These are phyloP conservation scores for Candida broadrunensis DNA, from an alignment of 805 yeast genomes.

Conservation along the genomic window DNA sequence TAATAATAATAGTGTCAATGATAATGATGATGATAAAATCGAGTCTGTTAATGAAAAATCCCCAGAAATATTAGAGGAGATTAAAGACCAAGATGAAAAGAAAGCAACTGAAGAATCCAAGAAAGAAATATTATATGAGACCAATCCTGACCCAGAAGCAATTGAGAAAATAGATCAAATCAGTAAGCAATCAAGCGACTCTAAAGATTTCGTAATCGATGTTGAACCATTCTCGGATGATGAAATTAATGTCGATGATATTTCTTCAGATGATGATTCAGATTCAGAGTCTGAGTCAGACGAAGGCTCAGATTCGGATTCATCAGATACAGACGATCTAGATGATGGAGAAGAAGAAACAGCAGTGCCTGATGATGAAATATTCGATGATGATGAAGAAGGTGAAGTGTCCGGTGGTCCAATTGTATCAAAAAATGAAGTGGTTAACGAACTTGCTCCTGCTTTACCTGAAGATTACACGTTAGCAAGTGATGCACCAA, in stretches of 20 bases:
- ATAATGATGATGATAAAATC: too few species aligned
- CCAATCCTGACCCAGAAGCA: too few species aligned
- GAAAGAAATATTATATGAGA: too few species aligned
- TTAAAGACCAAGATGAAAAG: too few species aligned
- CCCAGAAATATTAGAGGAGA: too few species aligned
- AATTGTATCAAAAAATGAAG: conserved; percentile 75
- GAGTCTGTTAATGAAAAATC: too few species aligned
- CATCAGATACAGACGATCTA: conserved; percentile 5
- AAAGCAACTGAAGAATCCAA: neutral
- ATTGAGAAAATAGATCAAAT: neutral
- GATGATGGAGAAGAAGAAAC: conserved; percentile 46
- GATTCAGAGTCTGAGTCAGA: conserved; percentile 10
- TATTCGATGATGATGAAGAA: conserved; percentile 37
- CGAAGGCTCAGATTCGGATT: conserved; percentile 14
- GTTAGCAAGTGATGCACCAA: conserved; percentile 57
- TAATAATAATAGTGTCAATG: too few species aligned
- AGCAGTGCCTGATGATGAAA: conserved; percentile 56
- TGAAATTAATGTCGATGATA: conserved; percentile 19
- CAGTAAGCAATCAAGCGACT: neutral
- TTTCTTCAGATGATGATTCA: conserved; percentile 8
- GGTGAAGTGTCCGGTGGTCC: conserved; percentile 54
- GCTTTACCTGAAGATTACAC: conserved; percentile 63
- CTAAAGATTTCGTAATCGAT: conserved; percentile 1
- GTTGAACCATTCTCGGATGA: conserved; percentile 23
- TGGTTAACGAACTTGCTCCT: conserved; percentile 64